A percentile compares a stretch with the other conserved stretches of the same genome.
Conservation (phyloP, 2,329 filamentous ascomycete genomes). For the Aurifilum marmelostoma region DNA sequence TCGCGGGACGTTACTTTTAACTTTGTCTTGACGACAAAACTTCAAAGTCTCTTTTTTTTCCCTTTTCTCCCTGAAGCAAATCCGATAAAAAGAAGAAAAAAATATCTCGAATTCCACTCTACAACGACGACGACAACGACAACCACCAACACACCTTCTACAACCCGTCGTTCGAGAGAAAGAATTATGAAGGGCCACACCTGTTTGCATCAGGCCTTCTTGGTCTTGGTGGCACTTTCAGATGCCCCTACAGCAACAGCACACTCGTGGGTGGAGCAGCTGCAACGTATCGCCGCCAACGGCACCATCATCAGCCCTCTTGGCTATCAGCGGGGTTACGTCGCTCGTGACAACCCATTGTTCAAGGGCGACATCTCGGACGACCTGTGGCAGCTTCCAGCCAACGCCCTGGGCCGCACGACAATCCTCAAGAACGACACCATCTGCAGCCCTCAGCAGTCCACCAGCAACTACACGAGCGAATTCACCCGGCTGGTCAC, state of each 20-base stretch:
- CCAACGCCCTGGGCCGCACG: conserved; percentile 43
- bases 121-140: conserved; percentile 2
- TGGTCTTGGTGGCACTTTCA: conserved; percentile 37
- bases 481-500: conserved; percentile 66
- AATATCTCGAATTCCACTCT: not conserved
- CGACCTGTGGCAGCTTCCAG: conserved; percentile 68
- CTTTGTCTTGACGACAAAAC: conserved; percentile 23
- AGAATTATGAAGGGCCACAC: conserved; percentile 18
- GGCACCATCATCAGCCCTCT: conserved; percentile 71
- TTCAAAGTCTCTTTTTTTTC: conserved; percentile 15
- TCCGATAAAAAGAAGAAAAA: not conserved
- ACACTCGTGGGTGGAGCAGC: conserved; percentile 84
- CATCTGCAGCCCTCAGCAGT: conserved; percentile 68
- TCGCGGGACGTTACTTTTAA: conserved; percentile 27
- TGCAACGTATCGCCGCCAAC: conserved; percentile 71
- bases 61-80: conserved; percentile 14
- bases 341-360: conserved; percentile 57
- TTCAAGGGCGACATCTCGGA: conserved; percentile 55
- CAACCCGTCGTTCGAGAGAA: conserved; percentile 1
- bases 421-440: conserved; percentile 41
- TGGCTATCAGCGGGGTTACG: conserved; percentile 77
- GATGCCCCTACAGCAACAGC: conserved; percentile 45
- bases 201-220: conserved; percentile 17
- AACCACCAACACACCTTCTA: not conserved
- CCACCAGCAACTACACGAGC: conserved; percentile 57